A percentile compares a stretch with the other conserved stretches of the same genome.
These are phyloP conservation scores for Coprinopsis cinerea DNA, from an alignment of 768 basidiomycete species.

Conservation along the genomic window DNA sequence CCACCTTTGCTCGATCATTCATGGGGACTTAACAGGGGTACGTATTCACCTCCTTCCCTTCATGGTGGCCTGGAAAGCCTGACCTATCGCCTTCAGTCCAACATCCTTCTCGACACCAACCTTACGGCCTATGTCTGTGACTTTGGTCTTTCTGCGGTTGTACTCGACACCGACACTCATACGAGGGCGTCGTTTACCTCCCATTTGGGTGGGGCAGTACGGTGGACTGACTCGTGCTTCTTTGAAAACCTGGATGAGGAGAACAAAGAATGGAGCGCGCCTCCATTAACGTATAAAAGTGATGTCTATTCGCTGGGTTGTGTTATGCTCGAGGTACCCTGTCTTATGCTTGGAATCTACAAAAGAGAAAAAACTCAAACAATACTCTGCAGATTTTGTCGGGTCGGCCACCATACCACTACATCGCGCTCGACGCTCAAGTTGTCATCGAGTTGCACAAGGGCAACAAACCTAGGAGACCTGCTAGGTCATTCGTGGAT, in stretches of 20 bases:
- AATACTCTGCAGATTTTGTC: slow-evolving; percentile 32
- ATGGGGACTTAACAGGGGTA: slow-evolving; percentile 40
- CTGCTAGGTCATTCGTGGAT: slow-evolving; percentile 29
- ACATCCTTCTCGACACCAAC: slow-evolving; percentile 38
- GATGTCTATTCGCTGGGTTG: slow-evolving; percentile 46
- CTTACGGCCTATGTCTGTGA: slow-evolving; percentile 39
- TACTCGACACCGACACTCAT: slow-evolving; percentile 25
- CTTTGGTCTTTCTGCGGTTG: slow-evolving; percentile 40
- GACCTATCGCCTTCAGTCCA: slow-evolving; percentile 28
- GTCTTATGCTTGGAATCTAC: too few species aligned
- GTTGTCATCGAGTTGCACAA: slow-evolving; percentile 37
- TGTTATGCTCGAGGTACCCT: slow-evolving; percentile 39
- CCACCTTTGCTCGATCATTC: slow-evolving; percentile 32
- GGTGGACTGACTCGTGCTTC: slow-evolving; percentile 42
- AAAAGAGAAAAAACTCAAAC: too few species aligned
- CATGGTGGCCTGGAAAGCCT: slow-evolving; percentile 2
- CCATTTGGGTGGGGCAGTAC: slow-evolving; percentile 37
- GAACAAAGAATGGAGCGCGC: slow-evolving; percentile 21
- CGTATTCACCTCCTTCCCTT: slow-evolving; percentile 9
- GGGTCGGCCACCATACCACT: slow-evolving; percentile 37
- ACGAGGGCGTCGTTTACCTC: slow-evolving; percentile 26
- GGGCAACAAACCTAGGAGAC: slow-evolving; percentile 35
- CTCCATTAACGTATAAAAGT: slow-evolving; percentile 23
- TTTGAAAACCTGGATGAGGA: slow-evolving; percentile 19
- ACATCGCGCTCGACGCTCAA: slow-evolving; percentile 30